phyloP scores from a whole-genome alignment of 1,139 yeast genomes.

The Suhomyces yuchorum region DNA sequence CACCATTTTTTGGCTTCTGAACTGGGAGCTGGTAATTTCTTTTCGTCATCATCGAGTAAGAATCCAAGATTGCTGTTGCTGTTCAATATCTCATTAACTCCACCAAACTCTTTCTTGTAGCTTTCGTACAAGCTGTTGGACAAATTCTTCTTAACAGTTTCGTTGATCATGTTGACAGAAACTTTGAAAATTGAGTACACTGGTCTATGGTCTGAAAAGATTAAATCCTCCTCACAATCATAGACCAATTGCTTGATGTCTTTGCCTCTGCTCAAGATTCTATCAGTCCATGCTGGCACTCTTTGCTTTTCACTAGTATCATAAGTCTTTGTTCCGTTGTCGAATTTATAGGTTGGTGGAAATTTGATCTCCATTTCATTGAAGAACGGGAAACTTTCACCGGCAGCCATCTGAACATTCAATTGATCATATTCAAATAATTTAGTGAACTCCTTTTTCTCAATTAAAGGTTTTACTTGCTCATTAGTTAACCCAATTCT shows the following conservation, averaged over 20 bases:
- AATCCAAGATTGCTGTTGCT: conserved; percentile 30
- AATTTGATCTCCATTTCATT: conserved; percentile 77
- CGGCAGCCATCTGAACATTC: conserved; percentile 65
- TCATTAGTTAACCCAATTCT: conserved; percentile 72
- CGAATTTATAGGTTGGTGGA: conserved; percentile 91
- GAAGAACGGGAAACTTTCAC: conserved; percentile 67
- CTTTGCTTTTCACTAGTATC: conserved; percentile 71
- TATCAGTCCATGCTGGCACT: conserved; percentile 96
- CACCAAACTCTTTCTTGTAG: conserved; percentile 48
- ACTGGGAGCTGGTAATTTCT: conserved; percentile 81
- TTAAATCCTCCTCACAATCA: conserved; percentile 58
- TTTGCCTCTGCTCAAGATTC: conserved; percentile 52
- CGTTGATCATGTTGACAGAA: conserved; percentile 69
- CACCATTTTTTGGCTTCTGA: conserved; percentile 88
- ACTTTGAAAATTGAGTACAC: conserved; percentile 79
- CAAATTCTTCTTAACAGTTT: conserved; percentile 56
- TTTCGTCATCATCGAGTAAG: conserved; percentile 28
- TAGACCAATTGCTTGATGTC: conserved; percentile 66
- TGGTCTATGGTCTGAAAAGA: conserved; percentile 92
- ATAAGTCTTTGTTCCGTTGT: conserved; percentile 85
- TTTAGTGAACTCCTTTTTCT: conserved; percentile 50
- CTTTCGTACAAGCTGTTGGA: conserved; percentile 61
- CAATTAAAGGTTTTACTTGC: conserved; percentile 55
- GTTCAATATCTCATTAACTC: conserved; percentile 43
- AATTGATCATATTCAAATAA: conserved; percentile 78